Base-by-base conservation (phyloP, 2,329 filamentous ascomycete species). In the Hypoxylon sp. region DNA sequence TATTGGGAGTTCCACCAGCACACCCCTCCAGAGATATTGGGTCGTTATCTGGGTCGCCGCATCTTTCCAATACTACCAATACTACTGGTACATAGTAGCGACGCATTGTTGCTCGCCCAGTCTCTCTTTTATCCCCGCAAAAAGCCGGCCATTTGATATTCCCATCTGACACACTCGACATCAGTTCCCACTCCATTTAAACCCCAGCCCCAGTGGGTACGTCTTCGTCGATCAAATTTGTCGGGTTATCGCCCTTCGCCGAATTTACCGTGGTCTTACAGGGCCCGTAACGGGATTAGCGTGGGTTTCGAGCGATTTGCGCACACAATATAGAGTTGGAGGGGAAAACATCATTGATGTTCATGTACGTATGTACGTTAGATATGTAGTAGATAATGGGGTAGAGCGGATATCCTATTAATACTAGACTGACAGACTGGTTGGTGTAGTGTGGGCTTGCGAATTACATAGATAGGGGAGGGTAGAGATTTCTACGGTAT, bases 51-150 rank as follows among this genome's bases (percentile, higher is more conserved):
- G 65, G 68, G 59, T 65, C 68, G 68, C 68, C 65, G 65, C 61
- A 65, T 65, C 38, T 63, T 62, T 58, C 61, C 59, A 68, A 70
- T 70, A 61, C 65, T 65, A 68, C 38, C 38, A 30, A 30, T 43
- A 17, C 38, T 43, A 43, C 68, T 51, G 51, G 59, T 60, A 57
- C 38, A 65, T 65, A 60, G 45, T 46, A 61, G 61, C 58, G 62
- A 23, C 58, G 48, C 60, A 60, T 25, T 61, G 23, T 25, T 61
- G 23, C 19, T 63, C 56, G 63, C 48, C 65, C 70, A 59, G 66
- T 63, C 45, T 63, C 38, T 38, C 62, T 68, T 46, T 63, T 69
- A 69, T 72, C 70, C 66, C 70, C 70, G 70, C 68, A 72, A 66
- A 69, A 69, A 62, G 53, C 68, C 60, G 53, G 63, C 46, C 56